These are phyloP conservation scores for Dactylellina haptotyla DNA, from an alignment of 2,329 filamentous ascomycete species.

Conservation along the genomic window DNA sequence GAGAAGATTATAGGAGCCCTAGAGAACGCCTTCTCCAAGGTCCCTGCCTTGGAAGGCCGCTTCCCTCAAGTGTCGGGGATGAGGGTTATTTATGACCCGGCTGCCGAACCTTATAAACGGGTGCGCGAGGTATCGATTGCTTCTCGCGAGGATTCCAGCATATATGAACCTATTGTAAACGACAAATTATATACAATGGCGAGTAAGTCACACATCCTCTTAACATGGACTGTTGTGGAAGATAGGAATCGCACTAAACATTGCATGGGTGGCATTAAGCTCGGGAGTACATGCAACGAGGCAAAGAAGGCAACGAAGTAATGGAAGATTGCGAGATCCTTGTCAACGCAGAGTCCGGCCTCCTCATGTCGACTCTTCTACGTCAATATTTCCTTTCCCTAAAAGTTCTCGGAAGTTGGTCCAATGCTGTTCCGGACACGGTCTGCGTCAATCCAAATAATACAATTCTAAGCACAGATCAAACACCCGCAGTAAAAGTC, in stretches of 20 bases:
- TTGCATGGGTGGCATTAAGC: too few relatives aligned
- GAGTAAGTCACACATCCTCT: slow-evolving; percentile 64
- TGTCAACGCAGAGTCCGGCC: slow-evolving; percentile 85
- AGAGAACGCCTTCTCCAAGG: slow-evolving; percentile 82
- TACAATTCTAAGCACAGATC: slow-evolving; percentile 56
- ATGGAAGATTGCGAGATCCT: slow-evolving; percentile 82
- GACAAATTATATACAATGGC: slow-evolving; percentile 75
- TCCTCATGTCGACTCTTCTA: slow-evolving; percentile 84
- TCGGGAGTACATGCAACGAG: slow-evolving; percentile 85
- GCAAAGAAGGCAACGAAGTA: slow-evolving; percentile 84
- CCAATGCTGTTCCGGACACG: slow-evolving; percentile 68
- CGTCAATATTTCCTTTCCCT: slow-evolving; percentile 91
- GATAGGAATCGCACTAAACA: background rate
- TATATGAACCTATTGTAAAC: slow-evolving; percentile 70
- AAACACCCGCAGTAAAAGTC: slow-evolving; percentile 54
- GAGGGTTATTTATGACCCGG: slow-evolving; percentile 27
- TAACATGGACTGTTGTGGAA: background rate
- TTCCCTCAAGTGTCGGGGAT: slow-evolving; percentile 18
- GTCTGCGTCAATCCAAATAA: slow-evolving; percentile 62
- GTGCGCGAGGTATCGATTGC: slow-evolving; percentile 57
- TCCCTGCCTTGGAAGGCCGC: slow-evolving; percentile 80
- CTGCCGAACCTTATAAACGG: slow-evolving; percentile 55
- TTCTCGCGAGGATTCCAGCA: slow-evolving; percentile 21
- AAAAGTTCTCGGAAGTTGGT: slow-evolving; percentile 83
- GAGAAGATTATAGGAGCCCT: slow-evolving; percentile 79